Percentiles rank a stretch among this genome's conserved stretches.
phyloP scores from a whole-genome alignment of 2,329 filamentous ascomycete species.

The Aspergillus ustus region DNA sequence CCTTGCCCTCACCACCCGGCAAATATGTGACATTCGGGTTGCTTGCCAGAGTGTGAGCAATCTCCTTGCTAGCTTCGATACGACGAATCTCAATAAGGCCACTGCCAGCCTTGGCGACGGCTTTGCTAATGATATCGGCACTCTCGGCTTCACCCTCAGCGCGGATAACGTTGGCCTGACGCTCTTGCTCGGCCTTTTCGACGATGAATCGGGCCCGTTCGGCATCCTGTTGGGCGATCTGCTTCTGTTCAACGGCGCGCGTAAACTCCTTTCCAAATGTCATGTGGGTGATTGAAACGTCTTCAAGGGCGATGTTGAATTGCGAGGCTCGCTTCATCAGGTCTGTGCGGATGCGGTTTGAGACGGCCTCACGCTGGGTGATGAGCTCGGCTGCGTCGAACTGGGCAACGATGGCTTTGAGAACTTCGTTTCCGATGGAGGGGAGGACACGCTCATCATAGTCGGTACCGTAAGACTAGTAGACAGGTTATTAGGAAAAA shows the following conservation, averaged over 20 bases:
- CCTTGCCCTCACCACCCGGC: slow-evolving; percentile 68
- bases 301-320: slow-evolving; percentile 99
- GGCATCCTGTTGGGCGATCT: slow-evolving; percentile 98
- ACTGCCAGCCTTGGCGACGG: slow-evolving; percentile 90
- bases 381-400: slow-evolving; percentile 99
- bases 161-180: slow-evolving; percentile 97
- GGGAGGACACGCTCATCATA: slow-evolving; percentile 98
- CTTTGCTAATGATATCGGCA: slow-evolving; percentile 92
- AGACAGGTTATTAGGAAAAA: slow-evolving; percentile 1
- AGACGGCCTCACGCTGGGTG: slow-evolving; percentile 97
- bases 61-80: slow-evolving; percentile 96
- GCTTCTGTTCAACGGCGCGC: slow-evolving; percentile 98
- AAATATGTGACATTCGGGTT: slow-evolving; percentile 98
- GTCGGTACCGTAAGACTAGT: slow-evolving; percentile 90
- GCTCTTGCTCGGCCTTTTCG: slow-evolving; percentile 97
- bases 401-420: slow-evolving; percentile 97
- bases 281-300: slow-evolving; percentile 99
- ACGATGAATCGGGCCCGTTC: slow-evolving; percentile 98
- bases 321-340: slow-evolving; percentile 90
- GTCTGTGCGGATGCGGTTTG: slow-evolving; percentile 89
- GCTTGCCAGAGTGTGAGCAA: slow-evolving; percentile 82
- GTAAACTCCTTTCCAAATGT: slow-evolving; percentile 99
- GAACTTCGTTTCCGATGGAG: slow-evolving; percentile 98
- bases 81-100: slow-evolving; percentile 94
- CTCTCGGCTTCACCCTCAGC: slow-evolving; percentile 98